These are phyloP conservation scores for Rhizopogon rudus DNA, from an alignment of 768 basidiomycete species.

Conservation along the genomic window DNA sequence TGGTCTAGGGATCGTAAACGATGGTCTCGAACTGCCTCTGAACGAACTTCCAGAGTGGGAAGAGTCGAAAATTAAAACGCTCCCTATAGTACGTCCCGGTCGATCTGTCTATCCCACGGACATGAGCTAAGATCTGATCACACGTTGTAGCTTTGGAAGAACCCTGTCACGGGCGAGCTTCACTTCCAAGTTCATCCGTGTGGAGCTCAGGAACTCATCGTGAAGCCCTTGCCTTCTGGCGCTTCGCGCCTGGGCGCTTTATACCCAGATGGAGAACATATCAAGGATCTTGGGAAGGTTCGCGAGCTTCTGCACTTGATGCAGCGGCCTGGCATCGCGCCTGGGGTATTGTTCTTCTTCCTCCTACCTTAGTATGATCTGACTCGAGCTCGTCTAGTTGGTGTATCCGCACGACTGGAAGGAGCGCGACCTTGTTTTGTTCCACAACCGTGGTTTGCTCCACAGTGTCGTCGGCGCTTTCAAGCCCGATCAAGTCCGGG, in stretches of 20 bases:
- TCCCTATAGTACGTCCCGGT: constrained; percentile 49
- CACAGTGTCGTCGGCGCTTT: constrained; percentile 70
- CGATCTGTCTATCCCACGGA: background rate
- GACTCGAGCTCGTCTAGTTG: constrained; percentile 34
- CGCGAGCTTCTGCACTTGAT: constrained; percentile 76
- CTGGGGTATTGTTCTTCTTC: constrained; percentile 36
- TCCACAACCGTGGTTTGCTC: constrained; percentile 69
- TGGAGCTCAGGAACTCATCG: constrained; percentile 57
- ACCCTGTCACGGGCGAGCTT: constrained; percentile 75
- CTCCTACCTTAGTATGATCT: background rate
- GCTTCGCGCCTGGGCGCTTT: constrained; percentile 57
- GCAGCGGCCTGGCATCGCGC: constrained; percentile 87
- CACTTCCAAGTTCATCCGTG: constrained; percentile 92
- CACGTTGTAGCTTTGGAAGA: constrained; percentile 74
- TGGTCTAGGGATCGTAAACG: constrained; percentile 78
- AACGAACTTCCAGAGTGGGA: constrained; percentile 80
- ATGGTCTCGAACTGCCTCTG: constrained; percentile 64
- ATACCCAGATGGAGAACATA: constrained; percentile 77
- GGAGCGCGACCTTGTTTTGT: constrained; percentile 59
- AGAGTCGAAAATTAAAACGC: constrained; percentile 64
- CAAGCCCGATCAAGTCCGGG: constrained; percentile 38
- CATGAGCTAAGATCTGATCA: constrained; percentile 1
- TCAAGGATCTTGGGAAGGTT: constrained; percentile 70
- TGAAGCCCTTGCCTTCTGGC: constrained; percentile 68
- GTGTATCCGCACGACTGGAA: constrained; percentile 90